Base-by-base conservation (phyloP, 176 grass and related monocot species). In the Eleusine coracana region DNA sequence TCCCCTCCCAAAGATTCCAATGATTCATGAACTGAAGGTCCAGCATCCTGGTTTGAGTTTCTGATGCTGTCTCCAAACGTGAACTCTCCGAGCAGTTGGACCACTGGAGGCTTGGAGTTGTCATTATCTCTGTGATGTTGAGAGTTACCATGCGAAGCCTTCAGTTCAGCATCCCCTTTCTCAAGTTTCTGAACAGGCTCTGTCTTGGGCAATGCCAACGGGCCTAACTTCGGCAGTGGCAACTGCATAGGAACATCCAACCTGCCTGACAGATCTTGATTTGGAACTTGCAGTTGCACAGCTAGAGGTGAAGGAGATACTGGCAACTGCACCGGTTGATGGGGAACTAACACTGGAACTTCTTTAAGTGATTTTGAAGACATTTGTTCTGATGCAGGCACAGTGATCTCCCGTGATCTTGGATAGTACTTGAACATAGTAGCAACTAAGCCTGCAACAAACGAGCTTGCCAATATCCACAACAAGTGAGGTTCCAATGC, bases 71-170 rank as follows among this genome's bases (percentile, higher is more conserved):
- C 46, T 73, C 45, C 48, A 76, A 80, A 40, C 18, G 56, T 67
- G 29, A 90, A 88, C 64, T 93, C 88, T 5, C 85, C 82, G 14
- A 90, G 82, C 54, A 88, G 60, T 63, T 90, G 37, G 3, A 90
- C 88, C 11, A 79, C 69, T 4, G 91, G 82, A 54, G 82, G 46
- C 42, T 56, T 73, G 0, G 40, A 83, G 60, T 56, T 74, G n/a
- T 70, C 76, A 60, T 13, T 29, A 20, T 82, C 73, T 21, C 17
- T 82, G 16, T 38, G 50, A 27, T 59, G 56, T 46, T 75, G 5
- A 70, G 29, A 34, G 10, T 29, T 44, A n/a, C 42, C 46, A 64
- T 55, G 27, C 65, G 82, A 81, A 76, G 42, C 13, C 64, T 17
- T 65, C 16, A 37, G 48, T 59, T 63, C 29, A 77, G 15, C 65